Conservation (phyloP, 306 rosid species). For the Malus fusca region DNA sequence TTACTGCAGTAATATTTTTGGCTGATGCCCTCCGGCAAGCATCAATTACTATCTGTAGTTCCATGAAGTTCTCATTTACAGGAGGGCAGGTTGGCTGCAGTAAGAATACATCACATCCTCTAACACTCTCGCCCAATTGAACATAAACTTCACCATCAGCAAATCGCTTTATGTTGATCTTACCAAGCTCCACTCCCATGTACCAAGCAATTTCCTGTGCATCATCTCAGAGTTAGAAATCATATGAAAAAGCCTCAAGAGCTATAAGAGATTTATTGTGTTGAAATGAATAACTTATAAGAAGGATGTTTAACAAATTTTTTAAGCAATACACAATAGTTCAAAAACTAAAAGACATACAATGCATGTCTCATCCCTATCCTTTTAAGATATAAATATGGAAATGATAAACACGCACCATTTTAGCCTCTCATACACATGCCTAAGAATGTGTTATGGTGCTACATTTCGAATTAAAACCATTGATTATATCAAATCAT, state of each 20-base stretch:
- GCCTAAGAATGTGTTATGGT: neutral
- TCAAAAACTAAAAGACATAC: neutral
- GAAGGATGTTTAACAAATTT: neutral
- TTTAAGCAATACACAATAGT: neutral
- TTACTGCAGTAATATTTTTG: slow-evolving; percentile 79
- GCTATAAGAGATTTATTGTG: neutral
- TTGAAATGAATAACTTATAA: too few species aligned
- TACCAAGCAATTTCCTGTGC: slow-evolving; percentile 79
- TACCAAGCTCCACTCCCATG: slow-evolving; percentile 87
- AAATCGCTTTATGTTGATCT: slow-evolving; percentile 73
- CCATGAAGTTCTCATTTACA: slow-evolving; percentile 95
- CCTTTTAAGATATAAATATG: neutral
- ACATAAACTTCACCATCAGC: slow-evolving; percentile 95
- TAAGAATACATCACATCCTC: slow-evolving; percentile 86
- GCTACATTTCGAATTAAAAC: neutral
- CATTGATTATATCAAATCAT: neutral
- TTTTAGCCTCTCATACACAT: too few species aligned
- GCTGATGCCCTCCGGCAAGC: slow-evolving; percentile 98
- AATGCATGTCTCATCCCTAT: neutral
- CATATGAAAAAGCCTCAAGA: neutral
- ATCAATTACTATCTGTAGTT: slow-evolving; percentile 81
- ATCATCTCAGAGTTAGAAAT: slow-evolving; percentile 3
- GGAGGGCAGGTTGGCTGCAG: slow-evolving; percentile 92
- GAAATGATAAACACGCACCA: too few species aligned
- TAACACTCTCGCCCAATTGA: slow-evolving; percentile 93